Evolutionary conservation across 305 asterid genomes (phyloP), one percentile per base, ranked within the genome.

Genomic region (Caryopteris hybrid): DNA sequence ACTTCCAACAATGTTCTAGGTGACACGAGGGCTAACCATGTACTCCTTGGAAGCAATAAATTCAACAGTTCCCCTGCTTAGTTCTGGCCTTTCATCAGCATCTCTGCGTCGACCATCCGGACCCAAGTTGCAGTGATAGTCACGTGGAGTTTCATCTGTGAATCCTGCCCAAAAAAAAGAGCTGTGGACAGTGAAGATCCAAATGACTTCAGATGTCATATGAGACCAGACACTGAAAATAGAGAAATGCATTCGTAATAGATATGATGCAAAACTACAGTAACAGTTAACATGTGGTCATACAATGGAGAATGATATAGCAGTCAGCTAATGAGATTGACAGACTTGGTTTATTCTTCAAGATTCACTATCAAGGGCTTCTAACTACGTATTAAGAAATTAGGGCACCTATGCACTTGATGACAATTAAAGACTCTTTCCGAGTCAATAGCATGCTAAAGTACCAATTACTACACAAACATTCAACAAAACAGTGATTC

Each of bases 81-180:
- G 85, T 80, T 94, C 99, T 21, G 99, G 98, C 79, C 98, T 86
- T 78, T 94, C 99, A 73, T 91, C 95, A 71, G 89, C 99, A 80
- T 94, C 98, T 81, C 99, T 91, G 65, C 99, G 97, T 69, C 95
- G 87, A 52, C 99, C 99, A 74, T 95, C 99, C 18, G 99, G 99
- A 61, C 99, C 99, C 75, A 95, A 85, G 84, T 92, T 92, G 90
- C 97, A 95, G 76, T 85, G 97, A 80, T 95, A 95, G 73, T 92
- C 98, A 39, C 92, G 96, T 8, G 98, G 98, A 58, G 98, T 91
- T 78, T 90, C 98, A 81, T 92, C 96, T 13, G 89, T 81, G 77
- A 86, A 86, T 76, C 98, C 99, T 95, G 88, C n/a, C n/a, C 71
- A 86, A 64, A 60, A 60, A 61, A 9, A 17, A 18, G 58, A 54